Percentiles rank a stretch among this genome's conserved stretches.
These are phyloP conservation scores for Oryza australiensis DNA, from an alignment of 176 grass and related monocot genomes.

Conservation along the genomic window DNA sequence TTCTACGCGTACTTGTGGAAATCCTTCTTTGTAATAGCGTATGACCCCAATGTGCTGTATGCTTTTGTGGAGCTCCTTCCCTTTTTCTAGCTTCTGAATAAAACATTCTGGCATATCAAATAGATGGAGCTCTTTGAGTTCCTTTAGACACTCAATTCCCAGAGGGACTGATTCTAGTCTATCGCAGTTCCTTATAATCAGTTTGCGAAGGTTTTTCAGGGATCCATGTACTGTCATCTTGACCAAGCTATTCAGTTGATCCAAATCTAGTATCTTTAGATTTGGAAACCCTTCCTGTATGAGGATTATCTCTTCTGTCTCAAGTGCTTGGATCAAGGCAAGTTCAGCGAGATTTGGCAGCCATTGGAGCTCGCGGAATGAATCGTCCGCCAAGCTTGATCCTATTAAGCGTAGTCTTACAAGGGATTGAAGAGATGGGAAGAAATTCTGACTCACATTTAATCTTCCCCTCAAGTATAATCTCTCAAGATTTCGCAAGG, in stretches of 20 bases:
- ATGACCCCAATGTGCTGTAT: neutral
- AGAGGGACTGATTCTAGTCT: neutral
- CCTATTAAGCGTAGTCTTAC: neutral
- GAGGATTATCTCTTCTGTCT: neutral
- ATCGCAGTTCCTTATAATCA: conserved; percentile 17
- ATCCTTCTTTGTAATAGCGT: conserved; percentile 11
- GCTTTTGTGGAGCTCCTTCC: neutral
- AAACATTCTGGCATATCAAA: conserved; percentile 13
- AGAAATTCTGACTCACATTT: neutral
- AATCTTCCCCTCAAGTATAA: conserved; percentile 1
- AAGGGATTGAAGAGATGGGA: conserved; percentile 6
- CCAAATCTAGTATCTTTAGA: conserved; percentile 9
- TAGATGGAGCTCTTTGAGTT: conserved; percentile 17
- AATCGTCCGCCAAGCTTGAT: neutral
- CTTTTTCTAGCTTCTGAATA: neutral
- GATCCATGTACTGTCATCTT: neutral
- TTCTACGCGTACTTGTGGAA: neutral
- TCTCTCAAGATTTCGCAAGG: neutral
- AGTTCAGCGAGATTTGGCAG: conserved; percentile 6
- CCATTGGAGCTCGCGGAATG: neutral
- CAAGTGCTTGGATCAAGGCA: conserved; percentile 2
- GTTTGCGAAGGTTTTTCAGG: neutral
- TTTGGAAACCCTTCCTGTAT: neutral
- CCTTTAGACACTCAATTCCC: neutral
- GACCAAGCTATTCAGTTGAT: neutral